A percentile compares a stretch with the other conserved stretches of the same genome.
Evolutionary conservation across 2,329 filamentous ascomycete species (phyloP).

Genomic region (Fusarium sp.): DNA sequence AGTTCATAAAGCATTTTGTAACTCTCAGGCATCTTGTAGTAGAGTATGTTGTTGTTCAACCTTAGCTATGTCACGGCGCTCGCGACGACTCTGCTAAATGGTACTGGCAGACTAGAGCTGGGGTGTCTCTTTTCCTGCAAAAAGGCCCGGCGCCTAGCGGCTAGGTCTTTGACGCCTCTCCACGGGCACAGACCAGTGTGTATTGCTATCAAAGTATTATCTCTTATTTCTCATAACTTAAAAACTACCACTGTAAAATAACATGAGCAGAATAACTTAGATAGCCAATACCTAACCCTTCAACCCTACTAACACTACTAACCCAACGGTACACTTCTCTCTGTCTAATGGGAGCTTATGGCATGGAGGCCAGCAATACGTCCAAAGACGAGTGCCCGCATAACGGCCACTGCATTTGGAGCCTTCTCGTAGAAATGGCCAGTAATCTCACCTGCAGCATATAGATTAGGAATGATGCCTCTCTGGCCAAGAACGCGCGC

Average conservation of each 20-base stretch:
- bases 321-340: constrained; percentile 13
- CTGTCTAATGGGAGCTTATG: constrained; percentile 14
- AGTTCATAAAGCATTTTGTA: too few species aligned
- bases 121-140: constrained; percentile 13
- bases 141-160: constrained; percentile 8
- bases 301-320: constrained; percentile 10
- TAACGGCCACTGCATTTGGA: constrained; percentile 20
- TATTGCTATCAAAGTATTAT: constrained; percentile 17
- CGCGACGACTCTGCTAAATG: constrained; percentile 9
- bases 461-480: constrained; percentile 22
- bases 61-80: constrained; percentile 4
- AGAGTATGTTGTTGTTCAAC: too few species aligned
- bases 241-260: constrained; percentile 15
- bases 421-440: constrained; percentile 18
- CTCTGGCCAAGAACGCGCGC: constrained; percentile 14
- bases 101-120: constrained; percentile 13
- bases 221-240: constrained; percentile 17
- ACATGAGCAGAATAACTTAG: constrained; percentile 11
- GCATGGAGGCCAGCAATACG: constrained; percentile 16
- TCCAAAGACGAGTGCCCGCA: constrained; percentile 16
- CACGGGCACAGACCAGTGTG: constrained; percentile 12
- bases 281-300: constrained; percentile 16
- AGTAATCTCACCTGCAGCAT: constrained; percentile 20
- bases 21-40: too few species aligned
- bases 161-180: constrained; percentile 4